phyloP scores from a whole-genome alignment of 306 rosid genomes.

The Medicago ruthenica region DNA sequence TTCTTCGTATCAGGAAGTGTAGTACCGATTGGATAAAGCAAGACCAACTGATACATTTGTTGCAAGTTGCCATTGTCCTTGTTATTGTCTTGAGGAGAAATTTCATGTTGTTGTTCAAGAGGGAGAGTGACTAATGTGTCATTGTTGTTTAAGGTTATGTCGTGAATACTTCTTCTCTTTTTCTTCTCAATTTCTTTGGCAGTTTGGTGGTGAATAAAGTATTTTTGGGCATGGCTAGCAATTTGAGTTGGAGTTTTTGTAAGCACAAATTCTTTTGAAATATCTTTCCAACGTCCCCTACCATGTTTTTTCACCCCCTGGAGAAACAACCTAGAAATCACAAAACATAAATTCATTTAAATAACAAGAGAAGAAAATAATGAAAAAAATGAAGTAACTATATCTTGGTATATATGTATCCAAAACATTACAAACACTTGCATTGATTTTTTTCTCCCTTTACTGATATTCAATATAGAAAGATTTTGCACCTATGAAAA shows the following conservation, averaged over 20 bases:
- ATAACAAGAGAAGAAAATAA: not conserved
- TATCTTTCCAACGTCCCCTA: not conserved
- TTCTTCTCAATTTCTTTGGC: not conserved
- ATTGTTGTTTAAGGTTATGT: no score
- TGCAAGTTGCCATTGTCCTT: no score
- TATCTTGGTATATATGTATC: not conserved
- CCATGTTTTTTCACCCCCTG: not conserved
- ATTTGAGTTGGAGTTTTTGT: not conserved
- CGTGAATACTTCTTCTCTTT: not conserved
- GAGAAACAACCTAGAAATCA: not conserved
- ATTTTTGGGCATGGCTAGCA: conserved; percentile 22
- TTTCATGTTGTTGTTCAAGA: no score
- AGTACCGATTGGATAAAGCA: no score
- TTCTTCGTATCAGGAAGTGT: no score
- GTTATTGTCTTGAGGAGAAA: no score
- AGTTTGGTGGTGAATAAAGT: not conserved
- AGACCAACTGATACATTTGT: no score
- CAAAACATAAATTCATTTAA: not conserved
- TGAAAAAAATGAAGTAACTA: no score
- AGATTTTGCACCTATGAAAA: no score
- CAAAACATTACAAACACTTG: not conserved
- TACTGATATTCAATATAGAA: no score
- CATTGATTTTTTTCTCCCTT: no score
- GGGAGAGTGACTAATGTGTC: no score
- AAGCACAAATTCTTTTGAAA: not conserved